A percentile compares a stretch with the other conserved stretches of the same genome.
These are phyloP conservation scores for Rhizomucor pusillus DNA, from an alignment of 371 early-diverging fungal genomes.

Conservation along the genomic window DNA sequence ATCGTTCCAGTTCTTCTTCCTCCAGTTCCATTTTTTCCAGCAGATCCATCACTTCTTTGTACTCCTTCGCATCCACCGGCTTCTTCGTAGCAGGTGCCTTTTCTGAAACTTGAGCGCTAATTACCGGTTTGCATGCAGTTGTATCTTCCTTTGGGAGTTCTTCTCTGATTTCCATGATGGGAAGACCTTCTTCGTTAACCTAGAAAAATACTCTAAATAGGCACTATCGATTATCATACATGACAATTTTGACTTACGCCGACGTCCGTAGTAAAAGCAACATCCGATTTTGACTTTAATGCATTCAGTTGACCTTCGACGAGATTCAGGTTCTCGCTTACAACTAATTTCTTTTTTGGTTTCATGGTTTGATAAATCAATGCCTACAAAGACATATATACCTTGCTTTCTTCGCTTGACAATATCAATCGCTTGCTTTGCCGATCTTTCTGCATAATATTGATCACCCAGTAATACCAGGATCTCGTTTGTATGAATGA, in stretches of 20 bases:
- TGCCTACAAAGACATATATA: conserved; percentile 20
- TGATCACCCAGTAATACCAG: conserved; percentile 84
- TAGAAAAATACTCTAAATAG: conserved; percentile 9
- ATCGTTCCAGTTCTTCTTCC: conserved; percentile 6
- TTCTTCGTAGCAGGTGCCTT: not conserved
- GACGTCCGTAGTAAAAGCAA: not conserved
- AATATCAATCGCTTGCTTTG: conserved; percentile 72
- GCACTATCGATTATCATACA: no score
- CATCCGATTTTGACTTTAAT: conserved; percentile 24
- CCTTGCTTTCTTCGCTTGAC: conserved; percentile 69
- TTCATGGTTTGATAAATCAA: not conserved
- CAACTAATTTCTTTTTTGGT: conserved; percentile 44
- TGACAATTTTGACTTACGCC: conserved; percentile 12
- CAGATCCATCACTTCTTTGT: conserved; percentile 40
- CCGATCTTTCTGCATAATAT: conserved; percentile 86
- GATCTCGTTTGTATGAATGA: conserved; percentile 89
- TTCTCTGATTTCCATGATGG: conserved; percentile 86
- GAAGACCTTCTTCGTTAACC: conserved; percentile 87
- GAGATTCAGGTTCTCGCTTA: conserved; percentile 56
- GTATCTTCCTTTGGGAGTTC: conserved; percentile 42
- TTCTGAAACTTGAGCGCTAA: conserved; percentile 1
- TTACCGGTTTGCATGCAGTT: conserved; percentile 5
- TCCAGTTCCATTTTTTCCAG: conserved; percentile 26
- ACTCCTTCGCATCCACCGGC: conserved; percentile 27
- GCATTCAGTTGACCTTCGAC: conserved; percentile 55